Base-by-base conservation (phyloP, 169 alveolate genomes). In the Cryptosporidium parvum region DNA sequence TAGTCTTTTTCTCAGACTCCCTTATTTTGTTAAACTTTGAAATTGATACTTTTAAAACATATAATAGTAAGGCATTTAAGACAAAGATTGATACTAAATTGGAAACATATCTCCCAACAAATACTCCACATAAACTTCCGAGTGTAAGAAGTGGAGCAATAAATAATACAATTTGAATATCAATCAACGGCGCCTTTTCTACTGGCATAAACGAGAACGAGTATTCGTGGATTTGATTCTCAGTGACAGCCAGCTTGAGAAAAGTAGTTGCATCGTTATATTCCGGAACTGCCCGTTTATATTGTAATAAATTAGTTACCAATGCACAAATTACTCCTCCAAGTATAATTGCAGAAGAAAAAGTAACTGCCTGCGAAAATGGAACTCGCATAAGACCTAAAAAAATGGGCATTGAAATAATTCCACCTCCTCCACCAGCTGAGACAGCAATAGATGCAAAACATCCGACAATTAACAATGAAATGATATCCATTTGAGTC, bases 371-470 rank as follows among this genome's bases (percentile, higher is more conserved):
- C n/a, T 80, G 89, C 10, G 62, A 80, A 65, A 80, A 80, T 80
- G 89, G 75, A 14, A 80, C 51, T 26, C 21, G 65, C 75, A 80
- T 62, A 23, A 80, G 42, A 14, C 65, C 23, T 9, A 80, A 35
- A 65, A 80, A 62, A 44, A 80, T 33, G 62, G 89, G 89, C 75
- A 80, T 80, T 14, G 89, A 80, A 80, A 80, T 51, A 10, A 80
- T 48, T 62, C 89, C 89, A 23, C 80, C 89, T 4, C 89, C 89
- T 45, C 80, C 89, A 16, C 89, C 89, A 29, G 75, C 89, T 8
- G 89, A 80, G 21, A 80, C 89, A 26, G 89, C 89, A 44, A 80
- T 80, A 39, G 89, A 80, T 16, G 68, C 89, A 62, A 80, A 61
- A 80, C 72, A 67, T 1, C 89, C 75, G 48, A 80, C 73, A 44